Conservation (phyloP, 306 rosid genomes). For the Acmispon strigosus region DNA sequence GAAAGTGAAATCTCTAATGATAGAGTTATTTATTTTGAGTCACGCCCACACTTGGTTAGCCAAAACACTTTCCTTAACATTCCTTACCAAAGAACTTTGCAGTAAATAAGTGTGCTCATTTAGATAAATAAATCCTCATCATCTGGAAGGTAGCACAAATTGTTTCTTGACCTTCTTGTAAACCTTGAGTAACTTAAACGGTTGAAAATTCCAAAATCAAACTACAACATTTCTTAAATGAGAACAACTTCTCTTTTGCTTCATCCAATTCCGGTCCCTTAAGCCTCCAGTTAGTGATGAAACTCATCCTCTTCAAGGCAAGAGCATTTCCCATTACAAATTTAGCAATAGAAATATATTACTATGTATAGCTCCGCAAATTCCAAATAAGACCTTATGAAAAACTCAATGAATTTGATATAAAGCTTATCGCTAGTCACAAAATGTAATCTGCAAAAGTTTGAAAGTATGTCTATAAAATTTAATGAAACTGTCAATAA, state of each 20-base stretch:
- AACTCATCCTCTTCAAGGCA: background rate
- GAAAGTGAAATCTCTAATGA: constrained; percentile 5
- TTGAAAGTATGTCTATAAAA: background rate
- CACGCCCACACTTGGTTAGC: too few species aligned
- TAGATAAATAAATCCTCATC: too few species aligned
- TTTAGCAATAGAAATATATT: background rate
- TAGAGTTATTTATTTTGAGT: constrained; percentile 32
- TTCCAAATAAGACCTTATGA: background rate
- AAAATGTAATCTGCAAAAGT: too few species aligned
- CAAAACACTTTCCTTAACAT: too few species aligned
- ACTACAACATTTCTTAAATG: background rate
- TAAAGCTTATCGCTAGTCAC: too few species aligned
- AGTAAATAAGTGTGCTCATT: too few species aligned
- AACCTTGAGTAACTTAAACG: too few species aligned
- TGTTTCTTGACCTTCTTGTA: too few species aligned
- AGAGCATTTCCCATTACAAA: background rate
- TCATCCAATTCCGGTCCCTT: background rate
- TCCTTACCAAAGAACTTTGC: too few species aligned
- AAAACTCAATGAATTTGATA: background rate
- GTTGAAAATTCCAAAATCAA: background rate
- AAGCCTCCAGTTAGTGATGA: background rate
- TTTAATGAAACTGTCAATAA: background rate
- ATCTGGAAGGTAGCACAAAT: too few species aligned
- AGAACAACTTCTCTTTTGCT: background rate
- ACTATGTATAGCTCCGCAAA: background rate